A percentile compares a stretch with the other conserved stretches of the same genome.
Conservation (phyloP, 2,329 filamentous ascomycete species). For the Apiospora phragmitis region DNA sequence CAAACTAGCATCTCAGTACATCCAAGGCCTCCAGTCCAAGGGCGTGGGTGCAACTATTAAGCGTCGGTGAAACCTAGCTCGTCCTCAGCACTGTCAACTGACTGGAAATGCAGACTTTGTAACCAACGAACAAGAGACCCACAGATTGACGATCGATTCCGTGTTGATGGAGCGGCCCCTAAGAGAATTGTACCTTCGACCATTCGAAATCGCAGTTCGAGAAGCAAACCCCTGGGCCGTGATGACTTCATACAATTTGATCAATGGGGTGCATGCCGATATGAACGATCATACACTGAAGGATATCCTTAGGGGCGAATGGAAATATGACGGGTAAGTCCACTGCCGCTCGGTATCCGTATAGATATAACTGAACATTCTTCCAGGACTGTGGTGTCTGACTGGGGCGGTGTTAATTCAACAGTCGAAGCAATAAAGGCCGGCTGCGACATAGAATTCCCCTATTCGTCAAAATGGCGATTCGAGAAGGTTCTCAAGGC, state of each 20-base stretch:
- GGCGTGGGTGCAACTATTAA: slow-evolving; percentile 78
- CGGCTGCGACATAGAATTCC: slow-evolving; percentile 60
- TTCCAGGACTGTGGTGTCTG: slow-evolving; percentile 54
- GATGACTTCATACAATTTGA: slow-evolving; percentile 68
- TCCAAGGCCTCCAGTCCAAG: slow-evolving; percentile 71
- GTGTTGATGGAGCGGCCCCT: slow-evolving; percentile 64
- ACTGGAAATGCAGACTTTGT: slow-evolving; percentile 53
- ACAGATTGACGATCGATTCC: slow-evolving; percentile 64
- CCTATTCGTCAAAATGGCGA: slow-evolving; percentile 55
- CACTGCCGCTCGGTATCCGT: not conserved
- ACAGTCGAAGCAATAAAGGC: slow-evolving; percentile 55
- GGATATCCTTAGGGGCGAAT: slow-evolving; percentile 60
- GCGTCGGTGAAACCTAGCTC: slow-evolving; percentile 46
- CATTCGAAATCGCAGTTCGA: slow-evolving; percentile 71
- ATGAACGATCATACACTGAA: slow-evolving; percentile 57
- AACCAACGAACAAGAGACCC: slow-evolving; percentile 73
- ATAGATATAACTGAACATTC: slow-evolving; percentile 20
- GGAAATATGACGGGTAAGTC: slow-evolving; percentile 59
- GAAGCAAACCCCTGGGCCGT: slow-evolving; percentile 70
- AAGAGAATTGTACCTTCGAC: slow-evolving; percentile 71
- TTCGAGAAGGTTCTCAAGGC: slow-evolving; percentile 58
- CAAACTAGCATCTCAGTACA: slow-evolving; percentile 70
- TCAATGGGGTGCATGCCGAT: slow-evolving; percentile 64
- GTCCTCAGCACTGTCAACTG: slow-evolving; percentile 15
- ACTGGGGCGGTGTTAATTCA: slow-evolving; percentile 61